Base-by-base conservation (phyloP, 2,329 filamentous ascomycete species). In the Neurospora sp. region DNA sequence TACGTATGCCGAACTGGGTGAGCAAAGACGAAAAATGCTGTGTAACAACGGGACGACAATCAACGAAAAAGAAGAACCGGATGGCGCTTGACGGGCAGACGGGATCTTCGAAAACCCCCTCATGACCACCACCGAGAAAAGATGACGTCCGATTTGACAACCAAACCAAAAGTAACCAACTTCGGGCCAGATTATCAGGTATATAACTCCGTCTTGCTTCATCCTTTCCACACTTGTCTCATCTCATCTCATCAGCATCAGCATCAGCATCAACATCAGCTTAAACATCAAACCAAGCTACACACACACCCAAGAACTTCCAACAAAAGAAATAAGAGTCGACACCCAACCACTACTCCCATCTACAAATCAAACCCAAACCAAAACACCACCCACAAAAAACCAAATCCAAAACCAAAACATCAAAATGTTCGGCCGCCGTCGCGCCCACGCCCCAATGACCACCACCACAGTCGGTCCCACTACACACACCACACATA, bases 31-130 rank as follows among this genome's bases (percentile, higher is more conserved):
- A 33, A 17, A 7, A 10, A 62, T 15, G 23, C 9, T 33, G 52
- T 62, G 52, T 33, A 62, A 62, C 52, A 62, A 1, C 52, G 52
- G 52, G 52, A 62, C 52, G 52, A 62, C 23, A 62, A 62, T 62
- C 52, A 36, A 62, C 52, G 28, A 36, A 36, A 36, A 62, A 9
- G 23, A 15, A 17, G 3, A 52, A 52, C 9, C 28, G 28, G 23
- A 62, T 62, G 15, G 15, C 11, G 2, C 52, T 62, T 33, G 23
- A 62, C 13, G 40, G 15, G 15, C 13, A 4, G 17, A 42, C 15
- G 52, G 52, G 28, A 62, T 62, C 52, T 36, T 62, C 28, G 8
- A 33, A 1, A 17, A 33, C 28, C 28, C 13, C 6, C 52, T 58
- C 52, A 33, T 62, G 13, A 28, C 46, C 46, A 52, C 23, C 42